phyloP scores from a whole-genome alignment of 495 filamentous ascomycete genomes.

The Podospora pseudocomata region DNA sequence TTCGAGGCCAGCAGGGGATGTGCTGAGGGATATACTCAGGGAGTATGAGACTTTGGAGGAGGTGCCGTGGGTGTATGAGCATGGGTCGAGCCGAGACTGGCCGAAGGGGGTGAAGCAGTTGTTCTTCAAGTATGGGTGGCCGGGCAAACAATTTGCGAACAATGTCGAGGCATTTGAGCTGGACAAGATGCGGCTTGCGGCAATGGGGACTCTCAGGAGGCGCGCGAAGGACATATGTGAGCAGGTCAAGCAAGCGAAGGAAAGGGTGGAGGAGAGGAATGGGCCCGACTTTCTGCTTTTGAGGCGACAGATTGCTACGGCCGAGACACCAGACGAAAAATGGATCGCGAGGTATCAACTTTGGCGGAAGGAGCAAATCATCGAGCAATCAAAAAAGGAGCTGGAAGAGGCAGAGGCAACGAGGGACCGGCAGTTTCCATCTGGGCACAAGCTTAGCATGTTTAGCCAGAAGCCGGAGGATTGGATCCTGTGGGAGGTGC shows the following conservation, averaged over 20 bases:
- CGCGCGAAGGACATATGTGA: neutral
- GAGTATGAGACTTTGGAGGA: conserved; percentile 15
- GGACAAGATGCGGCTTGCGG: neutral
- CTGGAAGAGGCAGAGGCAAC: neutral
- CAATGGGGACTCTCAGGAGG: neutral
- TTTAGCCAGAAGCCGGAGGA: neutral
- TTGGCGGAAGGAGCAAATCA: neutral
- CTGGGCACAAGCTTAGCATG: neutral
- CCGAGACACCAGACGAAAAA: neutral
- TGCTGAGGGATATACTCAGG: conserved; percentile 21
- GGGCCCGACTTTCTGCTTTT: neutral
- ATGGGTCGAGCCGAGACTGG: neutral
- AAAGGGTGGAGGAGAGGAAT: neutral
- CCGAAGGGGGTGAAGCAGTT: neutral
- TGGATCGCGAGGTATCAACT: neutral
- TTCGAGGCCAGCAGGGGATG: conserved; percentile 18
- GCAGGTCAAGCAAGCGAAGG: neutral
- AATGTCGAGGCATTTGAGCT: conserved; percentile 15
- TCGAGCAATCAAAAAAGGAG: neutral
- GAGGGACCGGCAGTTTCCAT: neutral
- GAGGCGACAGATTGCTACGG: neutral
- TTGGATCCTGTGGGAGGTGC: neutral
- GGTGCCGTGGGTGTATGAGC: conserved; percentile 7
- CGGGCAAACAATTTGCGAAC: conserved; percentile 9
- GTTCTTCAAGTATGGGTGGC: conserved; percentile 22